Evolutionary conservation across 371 early-diverging fungal species (phyloP), one percentile per base, ranked within the genome.

Genomic region (Haplosporangium sp.): DNA sequence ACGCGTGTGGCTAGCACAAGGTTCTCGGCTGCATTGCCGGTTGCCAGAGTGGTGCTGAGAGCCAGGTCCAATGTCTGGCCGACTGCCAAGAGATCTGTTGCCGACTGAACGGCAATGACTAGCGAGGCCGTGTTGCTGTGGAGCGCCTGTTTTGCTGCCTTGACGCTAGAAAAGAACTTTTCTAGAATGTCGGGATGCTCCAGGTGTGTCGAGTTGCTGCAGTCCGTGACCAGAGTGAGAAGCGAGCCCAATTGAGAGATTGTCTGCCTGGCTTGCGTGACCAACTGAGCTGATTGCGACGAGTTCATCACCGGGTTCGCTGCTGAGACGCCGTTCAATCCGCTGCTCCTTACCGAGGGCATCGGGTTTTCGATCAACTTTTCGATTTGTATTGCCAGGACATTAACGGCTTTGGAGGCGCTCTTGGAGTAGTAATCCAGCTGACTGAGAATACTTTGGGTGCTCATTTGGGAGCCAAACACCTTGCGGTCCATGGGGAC

Each of bases 1-100:
- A 69, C 72, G 14, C 82, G 82, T 8, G 80, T 61, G 14, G 80
- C 81, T 45, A 79, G 74, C 6, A 82, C 69, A 8, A 82, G 69
- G 21, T 62, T 69, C 21, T 75, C 73, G 9, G 80, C 66, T 0
- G 80, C 74, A 16, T 69, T 67, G 14, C 82, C 84, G 8, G 81
- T 63, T 6, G 67, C 20, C 45, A 70, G 23, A 5, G 82, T 53
- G 11, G 63, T 69, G 57, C 60, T 66, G 38, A 77, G 64, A n/a
- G 70, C 64, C 46, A 70, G 23, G 7, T 73, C 74, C 42, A 75
- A 20, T 12, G 68, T 67, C 10, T 74, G 69, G 7, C 65, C 65
- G 2, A 63, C 67, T 11, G 70, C 70, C 55, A 71, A 61, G 41
- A 62, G 66, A 50, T 73, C 80, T 0, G 80, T 73, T 6, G 73